A percentile compares a stretch with the other conserved stretches of the same genome.
Evolutionary conservation across 345 rosid genomes (phyloP).

Genomic region (Melaleuca alternifolia): DNA sequence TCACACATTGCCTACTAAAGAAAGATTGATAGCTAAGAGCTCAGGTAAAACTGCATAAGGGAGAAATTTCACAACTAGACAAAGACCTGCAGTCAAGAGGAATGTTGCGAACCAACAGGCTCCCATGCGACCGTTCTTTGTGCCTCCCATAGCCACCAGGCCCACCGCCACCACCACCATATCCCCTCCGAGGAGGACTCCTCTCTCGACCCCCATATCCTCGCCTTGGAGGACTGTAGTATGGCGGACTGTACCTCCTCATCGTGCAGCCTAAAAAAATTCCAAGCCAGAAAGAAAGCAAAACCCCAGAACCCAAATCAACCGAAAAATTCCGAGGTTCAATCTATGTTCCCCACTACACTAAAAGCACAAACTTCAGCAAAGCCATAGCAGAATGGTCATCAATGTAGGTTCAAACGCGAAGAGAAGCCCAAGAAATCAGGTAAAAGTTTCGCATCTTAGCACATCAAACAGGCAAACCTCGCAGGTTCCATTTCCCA

Average conservation of each 20-base stretch:
- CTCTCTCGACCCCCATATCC: constrained; percentile 70
- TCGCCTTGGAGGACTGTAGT: constrained; percentile 89
- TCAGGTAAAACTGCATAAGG: not conserved
- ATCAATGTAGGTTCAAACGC: not conserved
- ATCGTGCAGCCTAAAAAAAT: constrained; percentile 12
- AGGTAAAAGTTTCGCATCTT: not conserved
- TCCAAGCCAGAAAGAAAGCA: not conserved
- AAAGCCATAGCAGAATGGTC: not conserved
- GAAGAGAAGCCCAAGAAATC: not conserved
- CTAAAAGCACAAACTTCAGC: not conserved
- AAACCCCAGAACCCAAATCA: not conserved
- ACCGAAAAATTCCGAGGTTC: not conserved
- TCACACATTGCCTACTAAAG: not conserved
- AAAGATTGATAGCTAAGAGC: not conserved
- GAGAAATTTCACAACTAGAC: not conserved
- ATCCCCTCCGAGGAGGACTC: constrained; percentile 69
- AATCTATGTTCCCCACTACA: not conserved
- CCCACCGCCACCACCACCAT: constrained; percentile 45
- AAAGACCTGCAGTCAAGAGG: constrained; percentile 86
- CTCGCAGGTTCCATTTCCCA: not conserved
- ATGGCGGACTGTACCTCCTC: constrained; percentile 85
- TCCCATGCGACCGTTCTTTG: constrained; percentile 60
- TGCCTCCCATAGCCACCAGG: constrained; percentile 56
- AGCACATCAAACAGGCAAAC: not conserved
- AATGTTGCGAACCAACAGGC: constrained; percentile 87